phyloP scores from a whole-genome alignment of 495 filamentous ascomycete genomes.

The Xylaria scruposa region DNA sequence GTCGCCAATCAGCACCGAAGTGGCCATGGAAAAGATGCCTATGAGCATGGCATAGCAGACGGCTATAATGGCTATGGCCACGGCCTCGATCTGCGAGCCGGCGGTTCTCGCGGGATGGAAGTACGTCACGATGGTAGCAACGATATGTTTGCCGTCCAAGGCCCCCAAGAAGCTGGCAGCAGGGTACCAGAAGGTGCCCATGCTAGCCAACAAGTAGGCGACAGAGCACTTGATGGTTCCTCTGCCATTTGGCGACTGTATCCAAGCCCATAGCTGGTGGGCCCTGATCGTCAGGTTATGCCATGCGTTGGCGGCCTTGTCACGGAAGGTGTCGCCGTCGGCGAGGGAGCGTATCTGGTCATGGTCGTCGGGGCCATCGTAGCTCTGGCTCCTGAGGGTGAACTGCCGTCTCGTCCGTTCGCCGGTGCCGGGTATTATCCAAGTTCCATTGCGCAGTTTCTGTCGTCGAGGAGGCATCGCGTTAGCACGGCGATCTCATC shows the following conservation, averaged over 20 bases:
- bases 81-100: conserved; percentile 90
- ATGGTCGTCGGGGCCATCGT: conserved; percentile 35
- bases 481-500: conserved; percentile 29
- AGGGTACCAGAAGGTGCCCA: conserved; percentile 82
- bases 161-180: conserved; percentile 77
- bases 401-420: conserved; percentile 65
- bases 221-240: conserved; percentile 91
- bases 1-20: conserved; percentile 76
- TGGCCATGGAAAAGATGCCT: conserved; percentile 84
- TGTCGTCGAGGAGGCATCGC: conserved; percentile 42
- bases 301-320: conserved; percentile 35
- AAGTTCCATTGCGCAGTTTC: conserved; percentile 67
- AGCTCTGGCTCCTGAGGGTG: conserved; percentile 54
- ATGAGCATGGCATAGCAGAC: conserved; percentile 84
- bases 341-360: conserved; percentile 38
- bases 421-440: conserved; percentile 65
- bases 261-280: conserved; percentile 48
- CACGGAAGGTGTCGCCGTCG: conserved; percentile 34
- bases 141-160: conserved; percentile 96
- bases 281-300: conserved; percentile 35
- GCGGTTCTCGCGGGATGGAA: conserved; percentile 93
- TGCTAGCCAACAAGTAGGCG: conserved; percentile 86
- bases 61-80: conserved; percentile 79
- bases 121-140: conserved; percentile 90
- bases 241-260: conserved; percentile 63